Conservation (phyloP, 31 red algal species). For the Asparagopsis taxiformis region DNA sequence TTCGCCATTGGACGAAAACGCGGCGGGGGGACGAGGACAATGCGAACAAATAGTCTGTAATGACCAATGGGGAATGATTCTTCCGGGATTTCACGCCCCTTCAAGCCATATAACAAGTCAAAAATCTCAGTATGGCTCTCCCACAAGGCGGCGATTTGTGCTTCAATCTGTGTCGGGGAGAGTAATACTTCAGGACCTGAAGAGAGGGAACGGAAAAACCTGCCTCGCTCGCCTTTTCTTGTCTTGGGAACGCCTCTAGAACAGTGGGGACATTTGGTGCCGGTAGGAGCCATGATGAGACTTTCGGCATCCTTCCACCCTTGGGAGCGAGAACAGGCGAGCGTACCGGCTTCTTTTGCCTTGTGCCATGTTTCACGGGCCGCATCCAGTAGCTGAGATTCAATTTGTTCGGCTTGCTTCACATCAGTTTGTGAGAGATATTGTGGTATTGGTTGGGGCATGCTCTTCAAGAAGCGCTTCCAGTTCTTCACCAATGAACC, state of each 20-base stretch:
- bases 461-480: constrained; percentile 18
- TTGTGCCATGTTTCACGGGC: constrained; percentile 38
- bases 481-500: constrained; percentile 41
- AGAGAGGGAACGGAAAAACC: constrained; percentile 8
- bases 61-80: background rate
- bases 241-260: background rate
- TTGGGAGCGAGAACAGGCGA: constrained; percentile 35
- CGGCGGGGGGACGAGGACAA: constrained; percentile 80
- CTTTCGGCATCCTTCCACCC: constrained; percentile 39
- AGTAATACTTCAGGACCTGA: constrained; percentile 34
- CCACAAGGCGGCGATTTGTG: constrained; percentile 53
- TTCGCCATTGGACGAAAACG: constrained; percentile 71
- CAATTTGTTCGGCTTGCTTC: constrained; percentile 20
- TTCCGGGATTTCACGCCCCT: constrained; percentile 19
- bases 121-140: constrained; percentile 44
- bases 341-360: constrained; percentile 2
- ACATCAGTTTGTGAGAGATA: constrained; percentile 22
- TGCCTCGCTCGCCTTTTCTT: constrained; percentile 18
- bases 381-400: constrained; percentile 19
- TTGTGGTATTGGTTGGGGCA: constrained; percentile 37
- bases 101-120: constrained; percentile 72
- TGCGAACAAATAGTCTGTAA: constrained; percentile 64
- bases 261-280: constrained; percentile 29
- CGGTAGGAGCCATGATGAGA: constrained; percentile 7
- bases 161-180: constrained; percentile 63